A percentile compares a stretch with the other conserved stretches of the same genome.
These are phyloP conservation scores for Ambrosia artemisiifolia DNA, from an alignment of 129 eudicot species.

Conservation along the genomic window DNA sequence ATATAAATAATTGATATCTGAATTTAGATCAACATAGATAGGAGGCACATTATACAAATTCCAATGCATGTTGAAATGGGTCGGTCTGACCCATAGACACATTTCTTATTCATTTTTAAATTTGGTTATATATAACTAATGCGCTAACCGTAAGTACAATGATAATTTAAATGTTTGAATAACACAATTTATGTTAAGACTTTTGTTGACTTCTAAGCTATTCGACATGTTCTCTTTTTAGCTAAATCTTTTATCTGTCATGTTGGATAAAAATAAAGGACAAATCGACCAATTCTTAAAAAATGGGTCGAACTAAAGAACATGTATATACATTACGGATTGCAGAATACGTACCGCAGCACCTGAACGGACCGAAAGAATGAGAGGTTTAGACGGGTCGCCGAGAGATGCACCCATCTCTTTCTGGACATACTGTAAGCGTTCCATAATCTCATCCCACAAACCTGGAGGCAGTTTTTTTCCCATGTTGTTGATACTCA, in stretches of 20 bases:
- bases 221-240: background rate
- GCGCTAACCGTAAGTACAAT: no score
- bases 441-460: constrained; percentile 86
- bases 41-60: no score
- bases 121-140: no score
- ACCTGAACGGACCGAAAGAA: constrained; percentile 90
- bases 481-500: constrained; percentile 76
- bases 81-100: no score
- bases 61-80: no score
- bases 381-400: no score
- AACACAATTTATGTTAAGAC: no score
- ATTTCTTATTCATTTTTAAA: no score
- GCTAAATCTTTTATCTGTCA: background rate
- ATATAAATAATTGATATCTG: no score
- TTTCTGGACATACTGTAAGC: constrained; percentile 52
- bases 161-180: no score
- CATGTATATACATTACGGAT: background rate
- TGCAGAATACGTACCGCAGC: constrained; percentile 63
- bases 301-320: background rate
- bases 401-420: constrained; percentile 93
- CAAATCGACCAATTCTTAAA: background rate
- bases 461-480: constrained; percentile 63
- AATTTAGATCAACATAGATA: no score
- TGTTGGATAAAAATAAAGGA: no score
- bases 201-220: background rate